phyloP scores from a whole-genome alignment of 306 rosid species.

The Hippophae tibetana region DNA sequence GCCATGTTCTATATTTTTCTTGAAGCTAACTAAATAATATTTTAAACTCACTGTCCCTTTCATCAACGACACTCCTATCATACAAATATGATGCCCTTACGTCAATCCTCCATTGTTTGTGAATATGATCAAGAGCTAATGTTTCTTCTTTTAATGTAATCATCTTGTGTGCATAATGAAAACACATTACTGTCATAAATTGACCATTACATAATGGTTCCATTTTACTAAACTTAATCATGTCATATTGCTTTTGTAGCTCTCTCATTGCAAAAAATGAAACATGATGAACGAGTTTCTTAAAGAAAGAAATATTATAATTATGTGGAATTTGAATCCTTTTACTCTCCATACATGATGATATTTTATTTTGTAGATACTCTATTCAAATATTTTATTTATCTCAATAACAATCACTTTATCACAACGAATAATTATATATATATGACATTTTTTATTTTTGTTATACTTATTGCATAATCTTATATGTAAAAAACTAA shows the following conservation, averaged over 20 bases:
- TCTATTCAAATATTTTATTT: neutral
- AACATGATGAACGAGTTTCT: neutral
- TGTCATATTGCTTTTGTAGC: neutral
- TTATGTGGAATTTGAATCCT: neutral
- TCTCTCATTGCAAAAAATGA: neutral
- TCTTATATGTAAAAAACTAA: neutral
- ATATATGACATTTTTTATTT: no score
- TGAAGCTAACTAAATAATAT: neutral
- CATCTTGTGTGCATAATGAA: conserved; percentile 2
- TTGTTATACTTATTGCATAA: neutral
- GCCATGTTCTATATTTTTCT: neutral
- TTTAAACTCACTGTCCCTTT: neutral
- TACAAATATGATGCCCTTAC: no score
- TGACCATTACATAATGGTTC: neutral
- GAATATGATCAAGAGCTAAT: neutral
- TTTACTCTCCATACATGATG: neutral
- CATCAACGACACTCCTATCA: neutral
- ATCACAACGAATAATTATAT: neutral
- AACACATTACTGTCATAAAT: neutral
- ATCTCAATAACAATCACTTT: neutral
- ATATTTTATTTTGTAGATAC: neutral
- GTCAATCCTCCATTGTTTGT: no score
- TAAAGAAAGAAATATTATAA: neutral
- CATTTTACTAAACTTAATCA: neutral
- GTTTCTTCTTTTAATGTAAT: neutral